Base-by-base conservation (phyloP, 2,329 filamentous ascomycete species). In the Hymenoscyphus occultus region DNA sequence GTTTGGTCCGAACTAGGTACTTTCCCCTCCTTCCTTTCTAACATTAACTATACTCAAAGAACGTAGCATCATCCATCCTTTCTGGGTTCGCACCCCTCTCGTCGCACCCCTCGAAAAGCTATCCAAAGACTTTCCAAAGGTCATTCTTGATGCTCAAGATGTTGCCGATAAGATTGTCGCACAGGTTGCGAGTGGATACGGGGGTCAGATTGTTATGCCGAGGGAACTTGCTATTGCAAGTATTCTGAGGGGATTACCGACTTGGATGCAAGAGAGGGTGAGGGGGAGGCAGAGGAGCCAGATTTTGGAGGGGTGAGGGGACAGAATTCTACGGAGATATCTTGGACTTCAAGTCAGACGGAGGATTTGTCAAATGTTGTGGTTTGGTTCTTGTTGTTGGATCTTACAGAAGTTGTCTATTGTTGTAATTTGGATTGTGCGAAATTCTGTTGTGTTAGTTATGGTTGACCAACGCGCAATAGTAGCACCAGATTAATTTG, bases 131-230 rank as follows among this genome's bases (percentile, higher is more conserved):
- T 79, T 79, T 58, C 75, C 79, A 65, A 78, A 77, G 1, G 84
- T 83, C 1, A 72, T 83, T 39, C 76, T 90, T 65, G 79, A 85
- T 68, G 81, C 85, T 0, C 86, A 86, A 74, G 87, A 84, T 1
- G 86, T 91, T 13, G 87, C 88, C 0, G 85, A 90, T 71, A 82
- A 79, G 6, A 81, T 91, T 61, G 85, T 88, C 0, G 77, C 80
- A 66, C 83, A 88, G 72, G 84, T 91, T 6, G 71, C 89, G 48
- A 78, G 71, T 1, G 87, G 86, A 1, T 76, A 79, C 67, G 86
- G 84, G 72, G 83, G 82, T 1, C 82, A 87, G 75, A 74, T 90
- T 22, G 70, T 86, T 28, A 56, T 85, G 62, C 88, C 88, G 4
- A 10, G 5, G 39, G 14, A 48, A 19, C 12, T 59, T 13, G 28